Conservation (phyloP, 768 basidiomycete species). For the Boletus speciosus region DNA sequence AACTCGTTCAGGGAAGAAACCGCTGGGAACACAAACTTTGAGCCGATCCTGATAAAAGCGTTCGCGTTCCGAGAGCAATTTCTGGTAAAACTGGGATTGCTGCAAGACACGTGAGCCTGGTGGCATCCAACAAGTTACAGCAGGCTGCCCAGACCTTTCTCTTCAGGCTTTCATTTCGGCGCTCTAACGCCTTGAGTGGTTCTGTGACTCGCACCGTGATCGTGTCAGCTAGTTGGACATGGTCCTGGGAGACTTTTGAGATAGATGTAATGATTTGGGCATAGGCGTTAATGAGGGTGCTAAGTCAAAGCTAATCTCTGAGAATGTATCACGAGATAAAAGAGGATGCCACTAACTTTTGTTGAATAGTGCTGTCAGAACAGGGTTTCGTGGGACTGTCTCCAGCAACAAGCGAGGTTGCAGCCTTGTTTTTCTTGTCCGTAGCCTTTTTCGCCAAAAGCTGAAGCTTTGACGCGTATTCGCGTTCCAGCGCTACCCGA, state of each 20-base stretch:
- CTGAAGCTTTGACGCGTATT: slow-evolving; percentile 73
- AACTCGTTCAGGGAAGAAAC: not conserved
- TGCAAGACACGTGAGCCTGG: slow-evolving; percentile 30
- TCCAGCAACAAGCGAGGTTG: slow-evolving; percentile 56
- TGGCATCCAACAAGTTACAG: not conserved
- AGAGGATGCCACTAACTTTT: slow-evolving; percentile 44
- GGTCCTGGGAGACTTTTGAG: slow-evolving; percentile 61
- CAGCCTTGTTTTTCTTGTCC: slow-evolving; percentile 67
- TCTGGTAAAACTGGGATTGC: slow-evolving; percentile 71
- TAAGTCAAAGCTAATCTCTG: slow-evolving; percentile 29
- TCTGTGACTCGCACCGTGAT: slow-evolving; percentile 60
- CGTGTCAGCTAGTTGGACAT: slow-evolving; percentile 61
- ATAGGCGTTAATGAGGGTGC: slow-evolving; percentile 73
- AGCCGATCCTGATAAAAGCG: slow-evolving; percentile 60
- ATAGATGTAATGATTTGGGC: slow-evolving; percentile 62
- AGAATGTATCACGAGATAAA: slow-evolving; percentile 5
- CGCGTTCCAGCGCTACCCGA: slow-evolving; percentile 66
- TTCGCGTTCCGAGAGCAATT: slow-evolving; percentile 67
- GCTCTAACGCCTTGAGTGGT: slow-evolving; percentile 56
- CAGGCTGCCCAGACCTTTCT: slow-evolving; percentile 49
- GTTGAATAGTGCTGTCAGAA: slow-evolving; percentile 47
- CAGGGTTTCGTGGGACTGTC: slow-evolving; percentile 63
- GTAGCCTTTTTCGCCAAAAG: slow-evolving; percentile 59
- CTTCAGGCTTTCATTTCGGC: slow-evolving; percentile 60
- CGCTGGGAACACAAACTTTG: slow-evolving; percentile 48